Evolutionary conservation across 2,329 filamentous ascomycete genomes (phyloP), one percentile per base, ranked within the genome.

Genomic region (Celoporthe dispersa): DNA sequence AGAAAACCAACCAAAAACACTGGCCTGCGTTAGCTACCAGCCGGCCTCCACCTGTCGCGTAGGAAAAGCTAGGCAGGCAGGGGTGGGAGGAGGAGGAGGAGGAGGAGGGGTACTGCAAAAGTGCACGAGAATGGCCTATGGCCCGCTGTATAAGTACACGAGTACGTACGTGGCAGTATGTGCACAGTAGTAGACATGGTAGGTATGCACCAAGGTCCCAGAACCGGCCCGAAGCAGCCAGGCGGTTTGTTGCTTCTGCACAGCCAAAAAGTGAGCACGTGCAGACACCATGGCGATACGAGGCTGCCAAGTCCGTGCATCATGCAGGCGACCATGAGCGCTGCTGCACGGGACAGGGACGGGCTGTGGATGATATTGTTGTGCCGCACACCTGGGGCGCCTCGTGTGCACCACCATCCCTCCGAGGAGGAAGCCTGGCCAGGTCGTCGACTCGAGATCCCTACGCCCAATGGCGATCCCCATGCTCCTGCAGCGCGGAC

Each of bases 251-350:
- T 55, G 3, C 51, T 28, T 25, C 51, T 28, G 51, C 44, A n/a
- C 44, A 48, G 22, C 16, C 19, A 48, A n/a, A 48, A 22, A 48
- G 44, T 48, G 16, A 55, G 51, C 51, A 55, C 51, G 25, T 55
- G 51, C 51, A 55, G 51, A 48, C 44, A 48, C 44, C 44, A 48
- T n/a, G 44, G 51, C 51, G 51, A 55, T 55, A 55, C 51, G 51
- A 55, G 51, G 25, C 51, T 55, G 51, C 51, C 51, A 28, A 28
- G 51, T 28, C 51, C 25, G n/a, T 25, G 51, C 51, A n/a, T 55
- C 51, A 55, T 55, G 51, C 51, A 55, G 51, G 51, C 51, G 51
- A 55, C n/a, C 51, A 22, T n/a, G 19, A 44, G 19, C 16, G 41
- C 41, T 22, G 41, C 41, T 22, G 41, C 41, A 44, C 22, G 16